phyloP scores from a whole-genome alignment of 306 rosid species.

The Dalbergia cochinchinensis region DNA sequence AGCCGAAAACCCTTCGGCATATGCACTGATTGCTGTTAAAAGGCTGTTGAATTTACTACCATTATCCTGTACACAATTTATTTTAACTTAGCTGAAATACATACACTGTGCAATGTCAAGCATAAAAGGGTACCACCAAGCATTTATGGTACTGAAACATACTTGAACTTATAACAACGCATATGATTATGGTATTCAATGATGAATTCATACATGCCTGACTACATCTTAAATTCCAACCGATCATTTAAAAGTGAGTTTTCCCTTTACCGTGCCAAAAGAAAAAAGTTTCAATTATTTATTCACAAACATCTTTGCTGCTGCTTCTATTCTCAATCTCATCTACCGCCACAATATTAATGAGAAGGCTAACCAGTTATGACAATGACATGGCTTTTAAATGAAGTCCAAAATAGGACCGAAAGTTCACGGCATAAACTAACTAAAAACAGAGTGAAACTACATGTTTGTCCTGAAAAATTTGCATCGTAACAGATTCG shows the following conservation, averaged over 20 bases:
- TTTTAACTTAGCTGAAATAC: constrained; percentile 13
- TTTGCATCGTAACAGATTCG: no score
- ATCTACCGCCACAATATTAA: constrained; percentile 23
- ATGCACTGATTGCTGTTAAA: constrained; percentile 82
- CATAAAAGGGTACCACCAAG: neutral
- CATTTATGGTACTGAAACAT: no score
- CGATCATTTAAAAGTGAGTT: constrained; percentile 12
- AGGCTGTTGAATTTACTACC: constrained; percentile 73
- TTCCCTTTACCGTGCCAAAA: neutral
- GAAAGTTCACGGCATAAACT: constrained; percentile 31
- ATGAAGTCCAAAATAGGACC: constrained; percentile 4
- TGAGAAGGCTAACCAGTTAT: neutral
- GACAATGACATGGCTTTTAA: constrained; percentile 8
- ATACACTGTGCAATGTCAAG: neutral
- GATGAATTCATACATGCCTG: constrained; percentile 24
- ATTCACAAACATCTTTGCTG: constrained; percentile 9
- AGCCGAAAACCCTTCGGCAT: constrained; percentile 92
- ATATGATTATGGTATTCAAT: neutral
- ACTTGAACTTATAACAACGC: neutral
- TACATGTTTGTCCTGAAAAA: no score
- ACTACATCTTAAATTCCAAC: constrained; percentile 1
- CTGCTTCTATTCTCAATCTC: constrained; percentile 9
- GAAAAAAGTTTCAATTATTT: neutral
- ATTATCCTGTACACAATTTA: constrained; percentile 64
- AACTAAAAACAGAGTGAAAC: neutral